These are phyloP conservation scores for Ensete ventricosum DNA, from an alignment of 176 grass and related monocot species.

Conservation along the genomic window DNA sequence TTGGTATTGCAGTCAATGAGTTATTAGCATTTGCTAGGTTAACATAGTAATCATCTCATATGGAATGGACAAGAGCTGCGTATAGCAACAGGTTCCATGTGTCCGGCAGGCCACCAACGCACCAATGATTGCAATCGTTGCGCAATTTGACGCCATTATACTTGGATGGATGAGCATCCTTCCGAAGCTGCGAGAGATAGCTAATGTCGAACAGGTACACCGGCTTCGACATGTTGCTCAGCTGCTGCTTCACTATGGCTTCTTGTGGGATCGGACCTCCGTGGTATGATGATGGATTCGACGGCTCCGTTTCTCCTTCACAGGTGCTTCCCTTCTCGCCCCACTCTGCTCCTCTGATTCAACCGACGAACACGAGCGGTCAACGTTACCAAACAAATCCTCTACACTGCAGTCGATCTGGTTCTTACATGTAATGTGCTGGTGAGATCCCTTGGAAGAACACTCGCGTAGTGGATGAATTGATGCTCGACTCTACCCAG, in stretches of 20 bases:
- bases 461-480: conserved; percentile 33
- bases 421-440: conserved; percentile 50
- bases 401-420: neutral
- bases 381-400: neutral
- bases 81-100: conserved; percentile 76
- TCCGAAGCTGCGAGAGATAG: conserved; percentile 60
- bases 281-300: conserved; percentile 34
- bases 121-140: conserved; percentile 83
- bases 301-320: conserved; percentile 54
- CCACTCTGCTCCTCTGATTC: conserved; percentile 52
- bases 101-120: conserved; percentile 61
- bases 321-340: conserved; percentile 40
- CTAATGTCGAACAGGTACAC: conserved; percentile 63
- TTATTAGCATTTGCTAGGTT: too few relatives aligned
- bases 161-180: conserved; percentile 78
- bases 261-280: conserved; percentile 46
- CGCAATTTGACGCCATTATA: conserved; percentile 52
- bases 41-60: too few relatives aligned
- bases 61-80: conserved; percentile 35
- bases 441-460: conserved; percentile 86
- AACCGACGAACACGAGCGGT: neutral
- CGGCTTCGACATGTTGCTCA: conserved; percentile 53
- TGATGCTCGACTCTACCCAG: conserved; percentile 54
- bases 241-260: conserved; percentile 34
- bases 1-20: too few relatives aligned